Conservation (phyloP, 108 stramenopile species). For the Stephanodiscus minutulus region DNA sequence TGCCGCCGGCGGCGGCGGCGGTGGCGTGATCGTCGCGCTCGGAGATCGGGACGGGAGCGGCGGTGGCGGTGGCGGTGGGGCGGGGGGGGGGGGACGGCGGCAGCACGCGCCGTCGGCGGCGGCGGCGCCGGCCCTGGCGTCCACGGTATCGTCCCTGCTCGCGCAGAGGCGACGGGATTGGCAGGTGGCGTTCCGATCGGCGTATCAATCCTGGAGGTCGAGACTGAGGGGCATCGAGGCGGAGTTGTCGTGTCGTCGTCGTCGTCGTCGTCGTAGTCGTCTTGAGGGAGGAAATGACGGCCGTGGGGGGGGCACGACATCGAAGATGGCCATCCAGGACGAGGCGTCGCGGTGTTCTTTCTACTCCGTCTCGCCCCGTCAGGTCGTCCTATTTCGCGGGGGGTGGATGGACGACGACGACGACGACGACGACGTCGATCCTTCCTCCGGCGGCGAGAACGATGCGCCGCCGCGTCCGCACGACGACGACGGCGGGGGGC, state of each 20-base stretch:
- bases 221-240: constrained; percentile 21
- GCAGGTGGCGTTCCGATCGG: constrained; percentile 52
- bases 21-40: background rate
- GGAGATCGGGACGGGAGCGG: background rate
- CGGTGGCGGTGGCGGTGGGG: no score
- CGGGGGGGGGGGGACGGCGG: background rate
- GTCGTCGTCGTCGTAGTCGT: background rate
- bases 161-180: constrained; percentile 47
- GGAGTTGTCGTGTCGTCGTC: background rate
- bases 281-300: background rate
- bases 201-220: constrained; percentile 47
- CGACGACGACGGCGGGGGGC: constrained; percentile 4
- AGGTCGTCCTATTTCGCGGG: constrained; percentile 47
- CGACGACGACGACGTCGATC: background rate
- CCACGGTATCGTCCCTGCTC: constrained; percentile 25
- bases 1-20: no score
- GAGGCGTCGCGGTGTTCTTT: constrained; percentile 47
- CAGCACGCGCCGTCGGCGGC: no score
- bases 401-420: constrained; percentile 1
- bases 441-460: background rate
- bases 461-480: background rate
- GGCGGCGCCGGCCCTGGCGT: background rate
- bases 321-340: constrained; percentile 2
- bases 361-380: constrained; percentile 37
- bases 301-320: no score